Conservation (phyloP, 306 rosid species). For the Cicer yamashitae region DNA sequence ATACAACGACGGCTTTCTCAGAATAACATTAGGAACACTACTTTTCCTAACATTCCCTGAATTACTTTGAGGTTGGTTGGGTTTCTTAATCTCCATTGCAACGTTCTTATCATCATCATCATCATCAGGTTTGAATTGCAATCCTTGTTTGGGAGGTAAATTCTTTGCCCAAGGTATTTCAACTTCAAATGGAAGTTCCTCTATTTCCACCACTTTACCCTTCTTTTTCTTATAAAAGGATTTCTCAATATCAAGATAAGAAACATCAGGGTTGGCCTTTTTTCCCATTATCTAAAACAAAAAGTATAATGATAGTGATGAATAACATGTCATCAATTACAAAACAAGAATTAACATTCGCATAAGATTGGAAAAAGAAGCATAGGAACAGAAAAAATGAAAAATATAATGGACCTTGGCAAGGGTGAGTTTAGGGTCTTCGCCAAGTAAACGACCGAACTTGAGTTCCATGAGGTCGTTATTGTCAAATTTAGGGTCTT, state of each 20-base stretch:
- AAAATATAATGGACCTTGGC: conserved; percentile 65
- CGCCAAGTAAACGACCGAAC: conserved; percentile 89
- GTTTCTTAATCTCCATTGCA: conserved; percentile 58
- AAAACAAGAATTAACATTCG: too few species aligned
- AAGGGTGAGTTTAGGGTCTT: conserved; percentile 91
- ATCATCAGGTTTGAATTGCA: conserved; percentile 51
- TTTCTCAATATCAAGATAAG: conserved; percentile 90
- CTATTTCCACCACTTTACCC: conserved; percentile 66
- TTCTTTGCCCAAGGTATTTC: conserved; percentile 45
- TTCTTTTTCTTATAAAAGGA: conserved; percentile 66
- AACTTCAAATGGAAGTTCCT: conserved; percentile 75
- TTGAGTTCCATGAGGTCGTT: conserved; percentile 88
- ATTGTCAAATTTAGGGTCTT: conserved; percentile 57
- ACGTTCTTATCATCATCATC: conserved; percentile 48
- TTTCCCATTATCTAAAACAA: conserved; percentile 80
- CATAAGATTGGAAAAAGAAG: too few species aligned
- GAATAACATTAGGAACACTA: conserved; percentile 76
- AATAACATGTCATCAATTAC: too few species aligned
- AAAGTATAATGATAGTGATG: background rate
- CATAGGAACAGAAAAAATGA: background rate
- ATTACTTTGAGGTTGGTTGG: conserved; percentile 46
- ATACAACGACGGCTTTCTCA: conserved; percentile 71
- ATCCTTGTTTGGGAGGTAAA: conserved; percentile 58
- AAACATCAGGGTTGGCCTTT: conserved; percentile 77
- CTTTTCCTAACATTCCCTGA: conserved; percentile 47